Percentiles rank a stretch among this genome's conserved stretches.
Conservation (phyloP, 1,139 yeast species). For the Candida sanyaensis region DNA sequence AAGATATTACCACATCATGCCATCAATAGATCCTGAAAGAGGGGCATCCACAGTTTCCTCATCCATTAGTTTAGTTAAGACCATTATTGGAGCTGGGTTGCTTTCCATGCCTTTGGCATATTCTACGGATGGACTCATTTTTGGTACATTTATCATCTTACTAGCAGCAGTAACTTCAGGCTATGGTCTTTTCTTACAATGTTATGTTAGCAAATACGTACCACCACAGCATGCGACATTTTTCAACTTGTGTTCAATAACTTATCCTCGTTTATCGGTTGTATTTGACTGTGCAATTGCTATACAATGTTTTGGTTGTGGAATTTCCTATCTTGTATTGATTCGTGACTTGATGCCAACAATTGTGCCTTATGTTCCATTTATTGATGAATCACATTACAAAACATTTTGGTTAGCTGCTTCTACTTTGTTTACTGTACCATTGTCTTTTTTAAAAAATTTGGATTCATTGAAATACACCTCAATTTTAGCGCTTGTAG, state of each 20-base stretch:
- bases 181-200: constrained; percentile 77
- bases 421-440: constrained; percentile 38
- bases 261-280: constrained; percentile 82
- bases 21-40: constrained; percentile 11
- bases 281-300: constrained; percentile 87
- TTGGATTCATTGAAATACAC: constrained; percentile 49
- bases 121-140: constrained; percentile 75
- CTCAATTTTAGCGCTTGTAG: constrained; percentile 41
- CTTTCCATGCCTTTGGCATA: constrained; percentile 92
- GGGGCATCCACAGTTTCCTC: constrained; percentile 49
- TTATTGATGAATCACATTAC: constrained; percentile 21
- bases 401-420: constrained; percentile 41
- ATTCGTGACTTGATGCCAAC: constrained; percentile 51
- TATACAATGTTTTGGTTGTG: constrained; percentile 68
- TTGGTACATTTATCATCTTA: constrained; percentile 65
- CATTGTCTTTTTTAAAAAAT: constrained; percentile 44
- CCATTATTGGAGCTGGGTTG: constrained; percentile 88
- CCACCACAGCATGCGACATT: constrained; percentile 81
- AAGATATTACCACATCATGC: constrained; percentile 10
- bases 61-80: constrained; percentile 61
- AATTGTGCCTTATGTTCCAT: constrained; percentile 27
- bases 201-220: constrained; percentile 68
- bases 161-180: constrained; percentile 81
- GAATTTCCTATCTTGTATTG: constrained; percentile 46
- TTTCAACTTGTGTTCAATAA: constrained; percentile 77